These are phyloP conservation scores for Aspergillus asperescens DNA, from an alignment of 495 filamentous ascomycete genomes.

Conservation along the genomic window DNA sequence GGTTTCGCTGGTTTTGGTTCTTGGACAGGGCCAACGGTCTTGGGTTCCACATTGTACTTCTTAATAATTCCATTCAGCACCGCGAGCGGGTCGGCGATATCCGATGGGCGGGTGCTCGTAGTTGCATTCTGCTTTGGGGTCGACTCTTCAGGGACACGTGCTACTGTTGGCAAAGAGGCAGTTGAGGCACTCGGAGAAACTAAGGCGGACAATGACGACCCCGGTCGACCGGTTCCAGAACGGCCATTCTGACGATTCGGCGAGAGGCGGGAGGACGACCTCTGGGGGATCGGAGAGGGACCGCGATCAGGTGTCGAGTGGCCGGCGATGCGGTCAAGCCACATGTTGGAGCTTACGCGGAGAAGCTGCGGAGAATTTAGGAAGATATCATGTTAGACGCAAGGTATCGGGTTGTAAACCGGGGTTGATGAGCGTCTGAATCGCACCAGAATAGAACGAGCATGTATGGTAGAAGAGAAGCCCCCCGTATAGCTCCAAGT, in stretches of 20 bases:
- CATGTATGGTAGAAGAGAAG: too few relatives aligned
- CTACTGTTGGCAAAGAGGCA: slow-evolving; percentile 59
- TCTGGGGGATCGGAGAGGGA: slow-evolving; percentile 63
- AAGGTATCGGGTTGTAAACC: too few relatives aligned
- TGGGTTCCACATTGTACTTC: slow-evolving; percentile 29
- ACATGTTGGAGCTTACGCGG: slow-evolving; percentile 51
- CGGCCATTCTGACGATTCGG: slow-evolving; percentile 44
- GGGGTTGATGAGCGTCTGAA: too few relatives aligned
- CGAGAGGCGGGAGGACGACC: slow-evolving; percentile 47
- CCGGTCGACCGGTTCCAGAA: slow-evolving; percentile 56
- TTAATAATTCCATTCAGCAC: slow-evolving; percentile 70
- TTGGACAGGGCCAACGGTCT: slow-evolving; percentile 3
- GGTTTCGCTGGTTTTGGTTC: slow-evolving; percentile 28
- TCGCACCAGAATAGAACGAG: too few relatives aligned
- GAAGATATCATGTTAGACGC: slow-evolving; percentile 1
- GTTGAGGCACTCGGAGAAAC: slow-evolving; percentile 65
- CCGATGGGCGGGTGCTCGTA: slow-evolving; percentile 41
- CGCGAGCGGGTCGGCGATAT: slow-evolving; percentile 65
- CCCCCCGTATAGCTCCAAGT: neutral
- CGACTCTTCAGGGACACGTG: slow-evolving; percentile 57
- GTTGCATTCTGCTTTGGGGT: slow-evolving; percentile 50
- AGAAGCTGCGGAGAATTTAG: neutral
- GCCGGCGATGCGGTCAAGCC: slow-evolving; percentile 79
- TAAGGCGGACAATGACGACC: slow-evolving; percentile 61
- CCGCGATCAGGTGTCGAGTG: slow-evolving; percentile 64